Evolutionary conservation across 306 rosid species (phyloP), one percentile per base, ranked within the genome.

Genomic region (Cicer yamashitae): DNA sequence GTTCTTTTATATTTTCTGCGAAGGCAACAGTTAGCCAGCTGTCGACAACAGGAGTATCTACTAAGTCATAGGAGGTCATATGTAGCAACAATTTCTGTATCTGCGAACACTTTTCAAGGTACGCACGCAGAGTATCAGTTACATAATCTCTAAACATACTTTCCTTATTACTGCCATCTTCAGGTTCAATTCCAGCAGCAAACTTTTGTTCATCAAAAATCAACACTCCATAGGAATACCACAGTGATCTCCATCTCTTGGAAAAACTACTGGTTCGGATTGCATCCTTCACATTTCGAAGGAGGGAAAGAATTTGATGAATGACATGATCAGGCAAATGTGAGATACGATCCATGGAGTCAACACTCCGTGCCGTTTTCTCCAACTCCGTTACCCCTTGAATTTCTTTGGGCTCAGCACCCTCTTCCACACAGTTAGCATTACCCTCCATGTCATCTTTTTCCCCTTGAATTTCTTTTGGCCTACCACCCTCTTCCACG

Each of bases 231-330:
- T 52, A 84, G 8, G 92, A 86, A 71, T 65, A 7, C 96, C 92
- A 84, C 48, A 80, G 1, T 15, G 74, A 70, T 79, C 76, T 86
- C 96, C 96, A 90, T 74, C 70, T 86, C 78, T 82, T 81, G 11
- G 90, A 90, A 82, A 88, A 79, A 40, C 71, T 7, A 71, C 89
- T 83, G 53, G 87, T 86, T 65, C 96, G 85, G 66, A 81, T 52
- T 20, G 60, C 67, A 70, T 85, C 92, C 13, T 79, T 81, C 70
- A 60, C 18, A 17, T 71, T 67, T 9, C 75, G 84, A 69, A 90
- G 64, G 62, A 18, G 63, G 41, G 88, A 84, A 7, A 86, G 73
- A 66, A 88, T 86, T 77, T 39, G 63, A 84, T 88, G 92, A 69
- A 90, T 79, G 37, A 86, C 22, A 45, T 70, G 70, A 18, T 79